These are phyloP conservation scores for Aleurites moluccanus DNA, from an alignment of 441 rosid genomes.

Conservation along the genomic window DNA sequence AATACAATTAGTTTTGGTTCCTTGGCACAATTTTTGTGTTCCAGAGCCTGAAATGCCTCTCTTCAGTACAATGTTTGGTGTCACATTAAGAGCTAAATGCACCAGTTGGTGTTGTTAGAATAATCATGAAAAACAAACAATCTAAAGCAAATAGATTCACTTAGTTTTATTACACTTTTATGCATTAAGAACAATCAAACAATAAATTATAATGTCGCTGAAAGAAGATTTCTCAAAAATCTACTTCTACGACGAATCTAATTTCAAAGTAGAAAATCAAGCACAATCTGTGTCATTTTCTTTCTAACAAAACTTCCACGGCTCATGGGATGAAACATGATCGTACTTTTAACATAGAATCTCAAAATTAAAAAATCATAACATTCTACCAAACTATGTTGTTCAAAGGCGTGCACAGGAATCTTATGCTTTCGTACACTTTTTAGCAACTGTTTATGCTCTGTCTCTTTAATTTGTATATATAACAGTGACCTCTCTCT, in stretches of 20 bases:
- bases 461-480: conserved; percentile 5
- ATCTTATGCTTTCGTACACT: not conserved
- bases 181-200: not conserved
- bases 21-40: not conserved
- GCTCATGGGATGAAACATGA: too few species aligned
- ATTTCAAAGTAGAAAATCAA: not conserved
- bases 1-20: not conserved
- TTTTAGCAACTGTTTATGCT: not conserved
- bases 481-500: not conserved
- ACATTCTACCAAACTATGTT: too few species aligned
- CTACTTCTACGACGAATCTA: not conserved
- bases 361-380: too few species aligned
- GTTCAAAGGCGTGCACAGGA: too few species aligned
- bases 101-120: not conserved
- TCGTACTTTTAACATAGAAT: not conserved
- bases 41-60: not conserved
- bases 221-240: not conserved
- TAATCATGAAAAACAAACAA: not conserved
- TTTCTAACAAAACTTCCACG: not conserved
- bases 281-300: not conserved
- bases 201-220: not conserved
- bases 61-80: not conserved
- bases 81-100: not conserved
- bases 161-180: not conserved
- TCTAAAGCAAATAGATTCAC: not conserved